These are phyloP conservation scores for Strobilomyces confusus DNA, from an alignment of 768 basidiomycete genomes.

Conservation along the genomic window DNA sequence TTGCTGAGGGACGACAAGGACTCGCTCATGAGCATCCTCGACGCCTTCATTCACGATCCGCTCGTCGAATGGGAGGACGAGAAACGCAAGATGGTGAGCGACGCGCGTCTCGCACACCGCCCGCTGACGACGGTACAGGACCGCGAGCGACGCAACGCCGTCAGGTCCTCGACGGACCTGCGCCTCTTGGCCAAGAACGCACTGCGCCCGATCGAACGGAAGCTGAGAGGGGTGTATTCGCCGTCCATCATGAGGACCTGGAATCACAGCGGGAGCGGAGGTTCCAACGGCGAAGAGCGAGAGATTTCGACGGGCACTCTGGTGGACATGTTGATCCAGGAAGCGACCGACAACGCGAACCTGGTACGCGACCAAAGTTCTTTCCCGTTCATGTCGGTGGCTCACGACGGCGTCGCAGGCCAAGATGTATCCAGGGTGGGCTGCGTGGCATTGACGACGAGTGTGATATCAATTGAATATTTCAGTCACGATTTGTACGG, in stretches of 20 bases:
- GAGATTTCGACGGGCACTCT: conserved; percentile 76
- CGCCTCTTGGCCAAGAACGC: conserved; percentile 68
- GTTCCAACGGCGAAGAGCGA: conserved; percentile 29
- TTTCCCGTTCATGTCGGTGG: background rate
- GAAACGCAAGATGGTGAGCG: conserved; percentile 56
- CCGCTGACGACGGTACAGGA: conserved; percentile 31
- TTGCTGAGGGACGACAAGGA: conserved; percentile 88
- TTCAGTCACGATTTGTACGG: background rate
- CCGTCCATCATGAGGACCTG: conserved; percentile 44
- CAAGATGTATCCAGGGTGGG: conserved; percentile 92
- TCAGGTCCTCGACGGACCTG: conserved; percentile 53
- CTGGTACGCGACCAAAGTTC: conserved; percentile 43
- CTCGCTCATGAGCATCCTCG: conserved; percentile 89
- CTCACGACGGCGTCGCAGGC: conserved; percentile 42
- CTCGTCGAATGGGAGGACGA: conserved; percentile 94
- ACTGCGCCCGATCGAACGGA: conserved; percentile 77
- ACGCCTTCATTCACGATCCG: conserved; percentile 96
- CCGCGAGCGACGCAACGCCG: conserved; percentile 42
- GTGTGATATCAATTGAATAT: background rate
- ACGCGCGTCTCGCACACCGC: background rate
- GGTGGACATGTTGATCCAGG: conserved; percentile 88
- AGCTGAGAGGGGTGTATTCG: conserved; percentile 69
- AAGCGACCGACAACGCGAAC: conserved; percentile 72
- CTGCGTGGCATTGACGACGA: conserved; percentile 59
- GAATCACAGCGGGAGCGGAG: conserved; percentile 21